Evolutionary conservation across 768 basidiomycete species (phyloP).

Genomic region (Pleurotus platypus): DNA sequence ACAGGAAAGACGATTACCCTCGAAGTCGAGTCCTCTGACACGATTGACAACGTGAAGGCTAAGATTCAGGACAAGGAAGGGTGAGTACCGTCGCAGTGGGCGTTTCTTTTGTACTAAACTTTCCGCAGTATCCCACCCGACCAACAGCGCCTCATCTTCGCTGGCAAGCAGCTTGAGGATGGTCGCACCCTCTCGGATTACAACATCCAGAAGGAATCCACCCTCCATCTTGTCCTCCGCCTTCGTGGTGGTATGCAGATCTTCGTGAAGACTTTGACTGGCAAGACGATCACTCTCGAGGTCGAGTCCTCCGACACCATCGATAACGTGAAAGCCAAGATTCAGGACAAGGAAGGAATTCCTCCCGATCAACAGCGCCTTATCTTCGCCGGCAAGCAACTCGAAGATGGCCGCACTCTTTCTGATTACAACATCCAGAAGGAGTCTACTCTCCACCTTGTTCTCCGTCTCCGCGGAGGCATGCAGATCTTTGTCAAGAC

Average conservation of each 20-base stretch:
- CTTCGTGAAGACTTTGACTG: slow-evolving; percentile 84
- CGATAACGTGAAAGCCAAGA: slow-evolving; percentile 90
- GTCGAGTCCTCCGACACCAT: slow-evolving; percentile 94
- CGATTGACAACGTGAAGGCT: slow-evolving; percentile 9
- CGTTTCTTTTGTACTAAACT: neutral
- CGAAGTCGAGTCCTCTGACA: slow-evolving; percentile 8
- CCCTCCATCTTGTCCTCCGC: slow-evolving; percentile 85
- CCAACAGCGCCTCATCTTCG: slow-evolving; percentile 94
- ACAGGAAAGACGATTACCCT: slow-evolving; percentile 8
- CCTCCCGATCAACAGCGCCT: slow-evolving; percentile 88
- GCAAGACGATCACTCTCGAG: slow-evolving; percentile 91
- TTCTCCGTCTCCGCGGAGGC: neutral
- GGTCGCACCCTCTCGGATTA: slow-evolving; percentile 88
- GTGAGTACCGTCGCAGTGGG: neutral
- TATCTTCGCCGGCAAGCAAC: slow-evolving; percentile 91
- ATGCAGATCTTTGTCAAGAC: slow-evolving; percentile 13
- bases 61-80: slow-evolving; percentile 9
- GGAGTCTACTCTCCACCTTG: slow-evolving; percentile 76
- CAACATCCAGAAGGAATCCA: slow-evolving; percentile 95
- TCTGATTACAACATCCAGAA: slow-evolving; percentile 93
- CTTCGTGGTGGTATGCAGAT: slow-evolving; percentile 95
- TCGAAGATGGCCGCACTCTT: slow-evolving; percentile 87
- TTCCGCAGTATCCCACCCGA: slow-evolving; percentile 30
- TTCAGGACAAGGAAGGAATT: slow-evolving; percentile 91
- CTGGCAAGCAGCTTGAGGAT: slow-evolving; percentile 94